phyloP scores from a whole-genome alignment of 306 rosid genomes.

The Cucumis cinereus region DNA sequence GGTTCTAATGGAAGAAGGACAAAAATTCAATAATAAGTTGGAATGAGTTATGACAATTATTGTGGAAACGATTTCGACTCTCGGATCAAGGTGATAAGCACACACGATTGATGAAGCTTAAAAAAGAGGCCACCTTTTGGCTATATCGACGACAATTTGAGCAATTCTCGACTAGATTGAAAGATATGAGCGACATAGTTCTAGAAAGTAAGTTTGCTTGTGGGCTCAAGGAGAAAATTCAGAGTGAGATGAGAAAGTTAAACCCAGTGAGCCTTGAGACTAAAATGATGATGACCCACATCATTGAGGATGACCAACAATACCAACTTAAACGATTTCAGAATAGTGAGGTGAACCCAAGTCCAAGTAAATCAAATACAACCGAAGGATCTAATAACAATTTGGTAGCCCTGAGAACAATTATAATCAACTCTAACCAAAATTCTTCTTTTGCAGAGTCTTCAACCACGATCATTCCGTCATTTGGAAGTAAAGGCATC shows the following conservation, averaged over 20 bases:
- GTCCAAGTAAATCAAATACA: no score
- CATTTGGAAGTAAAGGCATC: no score
- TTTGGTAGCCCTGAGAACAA: no score
- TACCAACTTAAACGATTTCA: no score
- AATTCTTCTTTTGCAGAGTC: no score
- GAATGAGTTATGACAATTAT: background rate
- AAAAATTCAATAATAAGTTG: fast-evolving
- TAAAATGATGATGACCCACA: background rate
- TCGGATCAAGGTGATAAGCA: background rate
- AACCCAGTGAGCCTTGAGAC: no score
- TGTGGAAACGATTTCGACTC: background rate
- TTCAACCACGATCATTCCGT: no score
- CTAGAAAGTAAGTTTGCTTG: background rate
- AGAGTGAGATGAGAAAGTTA: no score
- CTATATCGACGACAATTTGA: background rate
- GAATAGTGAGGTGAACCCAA: no score
- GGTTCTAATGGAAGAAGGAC: background rate
- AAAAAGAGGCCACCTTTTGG: background rate
- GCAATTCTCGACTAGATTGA: background rate
- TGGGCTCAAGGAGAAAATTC: background rate
- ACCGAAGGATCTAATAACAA: no score
- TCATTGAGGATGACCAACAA: background rate
- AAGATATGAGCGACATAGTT: no score
- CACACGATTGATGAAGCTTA: background rate
- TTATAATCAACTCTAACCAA: no score